Conservation (phyloP, 2,329 filamentous ascomycete species). For the Boeremia exigua region DNA sequence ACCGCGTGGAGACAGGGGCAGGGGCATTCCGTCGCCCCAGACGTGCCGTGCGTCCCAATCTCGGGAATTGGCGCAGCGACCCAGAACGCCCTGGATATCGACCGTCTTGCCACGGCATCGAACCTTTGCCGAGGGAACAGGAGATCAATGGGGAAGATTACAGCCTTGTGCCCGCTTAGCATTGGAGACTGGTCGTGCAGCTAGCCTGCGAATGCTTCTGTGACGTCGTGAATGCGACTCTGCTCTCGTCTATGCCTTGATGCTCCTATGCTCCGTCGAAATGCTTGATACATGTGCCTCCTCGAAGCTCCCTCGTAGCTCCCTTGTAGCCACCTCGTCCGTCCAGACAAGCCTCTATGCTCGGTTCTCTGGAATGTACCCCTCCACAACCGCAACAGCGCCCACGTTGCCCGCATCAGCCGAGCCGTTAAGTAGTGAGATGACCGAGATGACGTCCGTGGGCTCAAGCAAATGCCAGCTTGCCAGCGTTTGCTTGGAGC, state of each 20-base stretch:
- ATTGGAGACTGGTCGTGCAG: not conserved
- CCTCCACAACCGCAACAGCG: conserved; percentile 50
- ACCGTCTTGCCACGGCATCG: not conserved
- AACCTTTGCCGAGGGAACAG: not conserved
- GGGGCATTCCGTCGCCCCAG: not conserved
- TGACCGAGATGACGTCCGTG: conserved; percentile 77
- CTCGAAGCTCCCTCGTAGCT: not conserved
- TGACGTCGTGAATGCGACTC: conserved; percentile 5
- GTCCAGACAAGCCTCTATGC: conserved; percentile 14
- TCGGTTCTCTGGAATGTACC: conserved; percentile 45
- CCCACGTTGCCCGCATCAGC: conserved; percentile 50
- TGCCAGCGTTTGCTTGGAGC: conserved; percentile 88
- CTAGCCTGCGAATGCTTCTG: not conserved
- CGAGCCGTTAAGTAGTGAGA: conserved; percentile 62
- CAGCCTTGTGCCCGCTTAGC: not conserved
- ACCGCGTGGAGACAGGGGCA: conserved; percentile 15
- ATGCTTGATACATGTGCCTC: conserved; percentile 16
- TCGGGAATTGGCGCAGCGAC: conserved; percentile 3
- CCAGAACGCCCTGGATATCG: not conserved
- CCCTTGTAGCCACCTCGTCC: not conserved
- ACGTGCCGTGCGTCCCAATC: conserved; percentile 8
- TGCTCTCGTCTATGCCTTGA: conserved; percentile 17
- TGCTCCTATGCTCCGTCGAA: conserved; percentile 26
- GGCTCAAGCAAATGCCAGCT: conserved; percentile 91
- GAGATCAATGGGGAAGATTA: not conserved